phyloP scores from a whole-genome alignment of 768 basidiomycete species.

The Cystobasidium tubakii region DNA sequence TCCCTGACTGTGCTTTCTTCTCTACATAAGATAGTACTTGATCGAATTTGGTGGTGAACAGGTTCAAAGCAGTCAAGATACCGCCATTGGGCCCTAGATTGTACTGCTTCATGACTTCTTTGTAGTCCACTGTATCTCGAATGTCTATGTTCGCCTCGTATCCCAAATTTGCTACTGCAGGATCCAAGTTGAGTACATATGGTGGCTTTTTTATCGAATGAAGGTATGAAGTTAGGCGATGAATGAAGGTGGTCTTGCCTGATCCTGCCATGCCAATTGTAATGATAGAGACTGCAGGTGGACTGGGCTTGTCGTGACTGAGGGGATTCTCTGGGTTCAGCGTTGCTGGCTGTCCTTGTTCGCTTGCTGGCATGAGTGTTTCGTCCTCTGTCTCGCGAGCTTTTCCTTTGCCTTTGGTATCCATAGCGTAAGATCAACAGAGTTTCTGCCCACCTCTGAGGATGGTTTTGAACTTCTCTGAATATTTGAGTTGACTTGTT shows the following conservation, averaged over 20 bases:
- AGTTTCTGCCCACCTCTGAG: too few species aligned
- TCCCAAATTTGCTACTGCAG: conserved; percentile 82
- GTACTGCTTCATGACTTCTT: conserved; percentile 99
- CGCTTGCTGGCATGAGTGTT: background rate
- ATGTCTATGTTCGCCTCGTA: conserved; percentile 98
- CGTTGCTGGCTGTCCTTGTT: background rate
- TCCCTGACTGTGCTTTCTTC: conserved; percentile 65
- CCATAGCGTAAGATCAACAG: background rate
- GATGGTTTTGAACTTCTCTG: too few species aligned
- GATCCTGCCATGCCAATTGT: conserved; percentile 53
- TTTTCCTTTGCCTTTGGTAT: conserved; percentile 9
- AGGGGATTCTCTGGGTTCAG: background rate
- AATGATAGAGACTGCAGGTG: conserved; percentile 29
- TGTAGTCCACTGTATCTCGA: conserved; percentile 91
- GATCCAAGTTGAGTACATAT: conserved; percentile 95
- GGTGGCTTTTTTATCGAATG: conserved; percentile 60
- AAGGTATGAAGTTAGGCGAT: conserved; percentile 85
- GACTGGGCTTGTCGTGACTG: background rate
- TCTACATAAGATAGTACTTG: conserved; percentile 88
- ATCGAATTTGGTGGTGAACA: conserved; percentile 98
- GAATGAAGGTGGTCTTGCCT: conserved; percentile 95
- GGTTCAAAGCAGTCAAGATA: conserved; percentile 89
- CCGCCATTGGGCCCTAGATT: conserved; percentile 97
- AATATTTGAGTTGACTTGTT: too few species aligned
- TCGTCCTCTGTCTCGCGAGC: background rate